A percentile compares a stretch with the other conserved stretches of the same genome.
These are phyloP conservation scores for Ananas comosus DNA, from an alignment of 176 grass and related monocot species.

Conservation along the genomic window DNA sequence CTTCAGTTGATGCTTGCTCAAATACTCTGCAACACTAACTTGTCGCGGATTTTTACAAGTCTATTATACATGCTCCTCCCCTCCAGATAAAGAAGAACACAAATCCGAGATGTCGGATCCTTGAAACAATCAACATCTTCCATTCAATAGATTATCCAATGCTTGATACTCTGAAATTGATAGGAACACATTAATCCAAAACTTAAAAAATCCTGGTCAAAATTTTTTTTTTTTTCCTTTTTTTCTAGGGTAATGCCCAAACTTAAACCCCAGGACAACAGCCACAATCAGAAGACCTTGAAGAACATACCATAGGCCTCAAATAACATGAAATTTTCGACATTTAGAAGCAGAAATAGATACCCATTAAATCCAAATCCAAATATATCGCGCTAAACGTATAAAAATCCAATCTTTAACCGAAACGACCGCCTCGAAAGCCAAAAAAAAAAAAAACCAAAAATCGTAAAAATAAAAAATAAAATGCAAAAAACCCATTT, in stretches of 20 bases:
- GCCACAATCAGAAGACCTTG: background rate
- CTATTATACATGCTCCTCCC: background rate
- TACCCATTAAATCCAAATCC: background rate
- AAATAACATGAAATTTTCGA: background rate
- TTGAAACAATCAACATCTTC: background rate
- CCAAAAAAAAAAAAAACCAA: background rate
- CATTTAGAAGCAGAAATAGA: background rate
- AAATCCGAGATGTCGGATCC: background rate
- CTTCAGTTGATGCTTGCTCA: background rate
- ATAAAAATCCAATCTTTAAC: background rate
- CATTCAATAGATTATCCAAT: background rate
- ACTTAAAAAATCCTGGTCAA: no score
- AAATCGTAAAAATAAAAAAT: background rate
- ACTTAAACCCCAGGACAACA: background rate
- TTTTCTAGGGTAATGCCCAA: background rate
- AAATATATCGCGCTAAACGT: background rate
- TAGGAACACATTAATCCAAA: no score
- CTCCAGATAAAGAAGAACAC: background rate
- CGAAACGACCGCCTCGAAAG: background rate
- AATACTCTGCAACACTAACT: background rate
- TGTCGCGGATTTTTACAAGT: background rate
- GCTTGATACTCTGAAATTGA: no score
- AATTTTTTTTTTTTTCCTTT: no score
- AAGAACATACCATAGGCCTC: background rate
- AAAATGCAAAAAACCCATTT: background rate